Base-by-base conservation (phyloP, 768 basidiomycete species). In the Russula lepida region DNA sequence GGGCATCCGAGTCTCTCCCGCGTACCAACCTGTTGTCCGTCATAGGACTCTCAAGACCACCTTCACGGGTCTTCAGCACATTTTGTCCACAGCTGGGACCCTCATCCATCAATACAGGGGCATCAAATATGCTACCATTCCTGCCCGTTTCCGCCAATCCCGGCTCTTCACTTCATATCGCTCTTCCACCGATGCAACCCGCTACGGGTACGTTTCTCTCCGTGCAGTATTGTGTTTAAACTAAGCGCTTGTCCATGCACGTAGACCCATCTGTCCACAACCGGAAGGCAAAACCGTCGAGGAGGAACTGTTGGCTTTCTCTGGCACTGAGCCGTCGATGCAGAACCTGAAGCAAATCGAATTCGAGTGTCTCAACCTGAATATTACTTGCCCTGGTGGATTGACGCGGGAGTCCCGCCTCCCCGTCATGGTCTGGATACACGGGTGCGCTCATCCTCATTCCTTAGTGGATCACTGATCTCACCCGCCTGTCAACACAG, bases 351-450 rank as follows among this genome's bases (percentile, higher is more conserved):
- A 78, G 64, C 84, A 86, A 54, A 79, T 88, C 69, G 89, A 91
- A 71, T 88, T 89, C 39, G 85, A 88, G 55, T 91, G 89, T 71
- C 75, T 90, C 25, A 91, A 89, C 69, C 71, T 91, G 62, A 89
- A 88, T 71, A 86, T 91, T 55, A 88, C 87, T n/a, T 80, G 81
- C 58, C 89, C 89, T 11, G 82, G 79, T 27, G 81, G 80, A 19
- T 74, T 84, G 21, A 75, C 71, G 4, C 67, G 78, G 3, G 74
- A 75, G 49, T 84, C 86, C 43, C 78, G 75, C 46, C 63, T 85
- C 17, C 89, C 89, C 6, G 88, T 91, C 65, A 89, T 91, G 88
- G 71, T 89, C 48, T 91, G 88, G 89, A 76, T 91, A n/a, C 89
- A 91, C 73, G 89, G 89, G 88, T 90, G 67, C 47, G 83, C 75